Evolutionary conservation across 345 rosid species (phyloP), one percentile per base, ranked within the genome.

Genomic region (Rhizophora apiculata): DNA sequence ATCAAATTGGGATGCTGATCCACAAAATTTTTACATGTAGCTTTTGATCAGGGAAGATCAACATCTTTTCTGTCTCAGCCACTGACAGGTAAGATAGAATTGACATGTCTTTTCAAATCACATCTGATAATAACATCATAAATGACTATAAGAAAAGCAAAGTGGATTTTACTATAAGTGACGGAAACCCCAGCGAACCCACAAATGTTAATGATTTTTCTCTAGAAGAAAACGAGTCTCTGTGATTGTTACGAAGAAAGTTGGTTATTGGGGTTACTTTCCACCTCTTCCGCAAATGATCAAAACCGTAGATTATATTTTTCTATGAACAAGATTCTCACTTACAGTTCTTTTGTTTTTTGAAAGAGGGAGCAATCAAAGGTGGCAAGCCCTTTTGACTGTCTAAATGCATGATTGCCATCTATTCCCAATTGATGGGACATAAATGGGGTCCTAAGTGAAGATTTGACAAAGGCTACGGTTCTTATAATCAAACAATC

Each of bases 1-100:
- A 71, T 60, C 85, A 18, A 70, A 78, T 52, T 95, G 96, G 96
- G 89, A 87, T 82, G 80, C 81, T 65, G 88, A 86, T 70, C 72
- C 85, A 37, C 93, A 83, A 36, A 85, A 82, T 79, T 84, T 85
- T 62, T 89, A 83, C 84, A 66, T 75, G 67, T 87, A 69, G 87
- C 82, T 68, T 80, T 80, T 80, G 89, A 88, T 65, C 85, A 80
- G 71, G 82, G 74, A 69, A 68, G 76, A 77, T 64, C 75, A 67
- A 65, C 83, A 52, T 43, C 75, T 65, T 78, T 78, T 56, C 74
- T 83, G 66, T 66, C 77, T 72, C 82, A 79, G 68, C 84, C 79
- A 70, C 80, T 80, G 65, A 62, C 90, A 83, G 90, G 93, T 88
- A 77, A 60, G 37, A 67, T 16, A 67, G 36, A 72, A 51, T 39